Base-by-base conservation (phyloP, 495 filamentous ascomycete genomes). In the Penicillium psychrofluorescens region DNA sequence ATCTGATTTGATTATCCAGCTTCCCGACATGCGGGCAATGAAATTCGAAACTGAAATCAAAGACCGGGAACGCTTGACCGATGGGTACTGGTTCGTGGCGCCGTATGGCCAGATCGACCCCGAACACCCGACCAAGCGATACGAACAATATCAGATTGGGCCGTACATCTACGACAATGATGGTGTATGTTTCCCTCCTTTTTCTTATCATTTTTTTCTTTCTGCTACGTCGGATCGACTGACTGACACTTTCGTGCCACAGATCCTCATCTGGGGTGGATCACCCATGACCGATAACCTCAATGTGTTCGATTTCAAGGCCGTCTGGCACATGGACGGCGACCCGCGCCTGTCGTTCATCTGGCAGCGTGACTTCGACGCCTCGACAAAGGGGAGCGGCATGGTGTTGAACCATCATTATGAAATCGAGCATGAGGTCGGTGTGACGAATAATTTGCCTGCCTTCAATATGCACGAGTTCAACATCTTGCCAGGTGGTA, bases 401-500 rank as follows among this genome's bases (percentile, higher is more conserved):
- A 49, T 63, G 14, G 49, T 69, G 31, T 34, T 69, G 41, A 53
- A 69, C 39, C 51, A 63, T 13, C 51, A 63, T 31, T 69, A 67
- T 29, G 49, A 63, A 14, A 43, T 68, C 33, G 51, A 69, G 37
- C 50, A 63, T 10, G 52, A 66, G 22, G 68, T 70, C n/a, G 46
- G 51, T 8, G 59, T 67, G 2, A 53, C 65, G n/a, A 62, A 63
- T 37, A 59, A 70, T 35, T 40, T 74, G 1, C 46, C 54, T 27
- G 58, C 62, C 27, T 69, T 72, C 46, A 73, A 71, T 46, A 72
- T 72, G 53, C 74, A 77, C 55, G 74, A 78, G 38, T 75, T 74
- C 46, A 70, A 67, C 32, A 55, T 71, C 41, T 41, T 69, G 42
- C 50, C 57, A 13, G 66, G 64, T n/a, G 66, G 66, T 29, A 64